A percentile compares a stretch with the other conserved stretches of the same genome.
Conservation (phyloP, 2,329 filamentous ascomycete species). For the Apiospora phragmitis region DNA sequence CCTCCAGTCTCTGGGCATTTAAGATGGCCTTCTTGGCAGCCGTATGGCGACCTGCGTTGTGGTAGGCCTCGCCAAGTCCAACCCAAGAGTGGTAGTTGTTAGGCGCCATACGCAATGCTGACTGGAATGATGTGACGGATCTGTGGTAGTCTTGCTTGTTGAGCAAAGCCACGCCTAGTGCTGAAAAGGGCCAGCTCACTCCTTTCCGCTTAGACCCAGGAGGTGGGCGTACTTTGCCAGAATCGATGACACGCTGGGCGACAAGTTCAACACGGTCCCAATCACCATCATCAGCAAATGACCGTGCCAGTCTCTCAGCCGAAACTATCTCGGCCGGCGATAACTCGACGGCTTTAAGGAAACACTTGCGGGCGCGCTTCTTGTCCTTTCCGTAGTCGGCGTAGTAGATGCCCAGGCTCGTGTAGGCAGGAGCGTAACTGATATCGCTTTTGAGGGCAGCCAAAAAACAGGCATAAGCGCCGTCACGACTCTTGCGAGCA, state of each 20-base stretch:
- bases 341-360: constrained; percentile 93
- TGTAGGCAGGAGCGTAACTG: constrained; percentile 88
- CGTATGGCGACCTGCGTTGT: constrained; percentile 89
- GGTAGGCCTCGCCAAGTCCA: constrained; percentile 94
- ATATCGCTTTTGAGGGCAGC: constrained; percentile 82
- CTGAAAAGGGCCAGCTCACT: constrained; percentile 94
- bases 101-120: constrained; percentile 79
- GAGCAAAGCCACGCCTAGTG: constrained; percentile 88
- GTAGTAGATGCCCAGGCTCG: constrained; percentile 86
- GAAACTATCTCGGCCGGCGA: constrained; percentile 84
- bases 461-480: constrained; percentile 82
- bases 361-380: constrained; percentile 84
- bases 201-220: constrained; percentile 92
- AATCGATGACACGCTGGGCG: constrained; percentile 86
- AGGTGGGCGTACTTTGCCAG: constrained; percentile 86
- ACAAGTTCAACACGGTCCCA: constrained; percentile 97
- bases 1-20: constrained; percentile 77
- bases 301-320: constrained; percentile 80
- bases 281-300: constrained; percentile 86
- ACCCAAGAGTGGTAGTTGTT: constrained; percentile 95
- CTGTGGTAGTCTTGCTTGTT: constrained; percentile 90
- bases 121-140: constrained; percentile 89
- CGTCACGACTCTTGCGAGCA: constrained; percentile 76
- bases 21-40: constrained; percentile 91
- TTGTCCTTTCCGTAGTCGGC: constrained; percentile 87